A percentile compares a stretch with the other conserved stretches of the same genome.
These are phyloP conservation scores for Corymbia calophylla DNA, from an alignment of 441 rosid species.

Conservation along the genomic window DNA sequence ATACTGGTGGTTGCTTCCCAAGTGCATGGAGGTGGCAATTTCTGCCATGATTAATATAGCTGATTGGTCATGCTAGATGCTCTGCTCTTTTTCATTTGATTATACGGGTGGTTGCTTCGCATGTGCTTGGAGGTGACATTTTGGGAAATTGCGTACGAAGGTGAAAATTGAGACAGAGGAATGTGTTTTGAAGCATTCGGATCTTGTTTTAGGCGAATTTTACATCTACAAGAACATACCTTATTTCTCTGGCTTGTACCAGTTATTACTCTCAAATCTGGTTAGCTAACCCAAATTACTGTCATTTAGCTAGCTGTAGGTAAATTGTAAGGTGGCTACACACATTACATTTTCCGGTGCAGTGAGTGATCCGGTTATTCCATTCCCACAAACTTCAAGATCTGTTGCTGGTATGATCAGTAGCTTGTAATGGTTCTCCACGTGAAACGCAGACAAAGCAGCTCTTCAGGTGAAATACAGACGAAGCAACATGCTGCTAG, in stretches of 20 bases:
- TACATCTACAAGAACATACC: neutral
- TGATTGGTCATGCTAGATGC: neutral
- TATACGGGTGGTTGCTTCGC: neutral
- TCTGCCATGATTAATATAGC: neutral
- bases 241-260: neutral
- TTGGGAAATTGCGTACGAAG: neutral
- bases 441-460: neutral
- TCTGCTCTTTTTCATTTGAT: neutral
- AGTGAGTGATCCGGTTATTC: neutral
- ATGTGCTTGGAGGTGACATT: neutral
- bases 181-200: neutral
- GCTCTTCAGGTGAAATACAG: too few relatives aligned
- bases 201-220: neutral
- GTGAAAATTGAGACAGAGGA: neutral
- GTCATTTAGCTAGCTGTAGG: neutral
- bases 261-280: neutral
- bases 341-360: neutral
- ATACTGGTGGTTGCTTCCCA: neutral
- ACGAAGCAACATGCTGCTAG: neutral
- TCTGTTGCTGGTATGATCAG: neutral
- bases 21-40: neutral
- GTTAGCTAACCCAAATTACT: neutral
- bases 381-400: neutral
- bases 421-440: neutral
- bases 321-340: neutral